Evolutionary conservation across 805 yeast genomes (phyloP), one percentile per base, ranked within the genome.

Genomic region (Myxozyma mucilagina): DNA sequence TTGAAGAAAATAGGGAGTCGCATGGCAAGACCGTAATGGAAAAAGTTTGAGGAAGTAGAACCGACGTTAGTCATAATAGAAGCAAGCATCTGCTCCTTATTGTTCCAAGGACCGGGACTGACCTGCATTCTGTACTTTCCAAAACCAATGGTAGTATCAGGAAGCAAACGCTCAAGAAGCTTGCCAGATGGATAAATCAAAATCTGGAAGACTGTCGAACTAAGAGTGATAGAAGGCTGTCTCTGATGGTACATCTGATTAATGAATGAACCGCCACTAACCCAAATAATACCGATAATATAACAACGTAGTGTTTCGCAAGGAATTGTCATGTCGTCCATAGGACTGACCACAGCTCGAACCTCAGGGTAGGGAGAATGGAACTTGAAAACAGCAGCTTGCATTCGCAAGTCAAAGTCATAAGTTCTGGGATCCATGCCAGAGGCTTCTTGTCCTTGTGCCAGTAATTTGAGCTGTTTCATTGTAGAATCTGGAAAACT

Each of bases 61-160:
- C 62, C 65, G 42, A 57, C 51, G 56, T 61, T 61, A 43, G 56
- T 51, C 56, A 78, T 71, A 43, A 79, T 65, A 64, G 89, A 81
- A 10, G 85, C 75, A 61, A 85, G 76, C 87, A 84, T 83, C 71
- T 85, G 89, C 69, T 85, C 89, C 69, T 85, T 85, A 64, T 72
- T 76, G 41, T 78, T 75, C 85, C 87, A 85, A n/a, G 86, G 86
- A 11, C 87, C 86, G 4, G 87, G 87, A 68, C 83, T 84, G 59
- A 84, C 69, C 67, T 69, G 75, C 72, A 72, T 68, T 65, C 78
- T 75, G 20, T 67, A 74, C 48, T 83, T 80, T 9, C 57, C 45
- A 6, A 87, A 86, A 68, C 83, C 84, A 59, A 84, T 69, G 65
- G 69, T 75, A 73, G 74, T 76, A 57, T 79, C 79, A 24, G 87